A percentile compares a stretch with the other conserved stretches of the same genome.
phyloP scores from a whole-genome alignment of 495 filamentous ascomycete genomes.

The Podospora pseudoanserina region DNA sequence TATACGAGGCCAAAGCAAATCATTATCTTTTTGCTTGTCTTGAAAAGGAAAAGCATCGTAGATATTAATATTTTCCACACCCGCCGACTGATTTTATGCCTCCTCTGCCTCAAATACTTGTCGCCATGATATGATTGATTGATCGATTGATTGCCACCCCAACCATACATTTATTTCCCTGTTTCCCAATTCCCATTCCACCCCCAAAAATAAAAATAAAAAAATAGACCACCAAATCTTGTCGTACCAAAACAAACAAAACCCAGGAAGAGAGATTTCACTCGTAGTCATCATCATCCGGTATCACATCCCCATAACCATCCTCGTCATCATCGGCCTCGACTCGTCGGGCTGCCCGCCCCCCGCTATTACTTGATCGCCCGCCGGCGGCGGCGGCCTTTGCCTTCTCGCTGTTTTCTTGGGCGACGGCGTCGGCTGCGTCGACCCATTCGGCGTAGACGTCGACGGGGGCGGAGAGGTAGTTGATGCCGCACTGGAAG shows the following conservation, averaged over 20 bases:
- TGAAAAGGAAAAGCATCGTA: neutral
- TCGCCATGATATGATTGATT: neutral
- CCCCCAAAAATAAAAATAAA: neutral
- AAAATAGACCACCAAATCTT: neutral
- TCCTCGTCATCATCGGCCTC: slow-evolving; percentile 46
- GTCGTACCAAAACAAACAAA: neutral
- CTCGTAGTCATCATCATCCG: slow-evolving; percentile 44
- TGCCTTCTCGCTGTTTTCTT: slow-evolving; percentile 30
- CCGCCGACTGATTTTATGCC: neutral
- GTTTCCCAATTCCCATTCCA: neutral
- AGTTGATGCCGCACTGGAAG: slow-evolving; percentile 90
- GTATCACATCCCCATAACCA: slow-evolving; percentile 41
- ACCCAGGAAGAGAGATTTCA: slow-evolving; percentile 1
- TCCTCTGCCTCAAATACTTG: neutral
- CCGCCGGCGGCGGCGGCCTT: neutral
- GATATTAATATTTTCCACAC: neutral
- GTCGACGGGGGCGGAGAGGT: slow-evolving; percentile 84
- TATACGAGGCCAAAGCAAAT: neutral
- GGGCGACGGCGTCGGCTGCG: slow-evolving; percentile 62
- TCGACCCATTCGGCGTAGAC: slow-evolving; percentile 99
- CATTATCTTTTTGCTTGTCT: neutral
- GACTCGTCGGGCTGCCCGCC: slow-evolving; percentile 23
- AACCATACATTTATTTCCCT: too few relatives aligned
- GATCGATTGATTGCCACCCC: neutral
- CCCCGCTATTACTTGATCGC: slow-evolving; percentile 4